These are phyloP conservation scores for Vaccinium vitisidaea DNA, from an alignment of 148 eudicot genomes.

Conservation along the genomic window DNA sequence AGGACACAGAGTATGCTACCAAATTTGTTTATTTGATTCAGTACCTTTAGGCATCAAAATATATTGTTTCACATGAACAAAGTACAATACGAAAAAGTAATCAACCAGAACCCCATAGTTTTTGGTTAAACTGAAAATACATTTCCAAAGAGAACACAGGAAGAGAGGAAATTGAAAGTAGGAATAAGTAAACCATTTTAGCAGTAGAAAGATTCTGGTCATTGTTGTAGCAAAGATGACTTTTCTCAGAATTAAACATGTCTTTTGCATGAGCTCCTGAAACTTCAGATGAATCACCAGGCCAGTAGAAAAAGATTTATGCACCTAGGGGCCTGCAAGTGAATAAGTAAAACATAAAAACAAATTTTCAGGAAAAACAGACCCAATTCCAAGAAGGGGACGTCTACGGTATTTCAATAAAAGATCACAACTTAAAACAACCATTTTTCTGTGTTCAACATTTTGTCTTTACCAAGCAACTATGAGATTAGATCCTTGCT, in stretches of 20 bases:
- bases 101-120: background rate
- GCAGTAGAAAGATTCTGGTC: background rate
- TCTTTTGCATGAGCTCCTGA: background rate
- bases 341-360: constrained; percentile 8
- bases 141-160: background rate
- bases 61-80: background rate
- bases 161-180: background rate
- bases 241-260: background rate
- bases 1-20: background rate
- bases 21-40: background rate
- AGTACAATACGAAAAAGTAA: background rate
- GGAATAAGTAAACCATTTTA: constrained; percentile 7
- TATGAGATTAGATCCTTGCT: background rate
- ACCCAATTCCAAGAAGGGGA: background rate
- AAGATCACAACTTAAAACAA: background rate
- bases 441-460: background rate
- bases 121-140: background rate
- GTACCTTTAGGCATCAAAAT: background rate
- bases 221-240: background rate
- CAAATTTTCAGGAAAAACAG: background rate
- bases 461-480: background rate
- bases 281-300: constrained; percentile 14
- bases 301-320: constrained; percentile 9
- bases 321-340: constrained; percentile 13
- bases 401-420: background rate